Conservation (phyloP, 139 green algal species). For the Closterium sp. region DNA sequence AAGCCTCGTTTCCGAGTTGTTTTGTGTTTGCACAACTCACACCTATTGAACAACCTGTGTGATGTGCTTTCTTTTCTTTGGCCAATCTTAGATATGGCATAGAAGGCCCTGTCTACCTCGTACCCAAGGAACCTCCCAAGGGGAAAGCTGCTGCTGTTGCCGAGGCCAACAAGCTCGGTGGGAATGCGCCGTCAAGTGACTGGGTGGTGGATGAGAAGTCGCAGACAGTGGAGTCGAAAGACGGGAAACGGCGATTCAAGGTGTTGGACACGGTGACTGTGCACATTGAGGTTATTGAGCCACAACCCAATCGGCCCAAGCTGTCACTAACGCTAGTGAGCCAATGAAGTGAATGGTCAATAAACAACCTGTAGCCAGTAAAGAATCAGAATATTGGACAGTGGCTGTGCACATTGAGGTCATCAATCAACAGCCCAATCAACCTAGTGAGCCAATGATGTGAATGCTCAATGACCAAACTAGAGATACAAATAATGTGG, state of each 20-base stretch:
- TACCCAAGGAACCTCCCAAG: slow-evolving; percentile 15
- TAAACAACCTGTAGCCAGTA: neutral
- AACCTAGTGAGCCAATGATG: too few relatives aligned
- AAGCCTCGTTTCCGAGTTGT: neutral
- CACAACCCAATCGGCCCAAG: slow-evolving; percentile 37
- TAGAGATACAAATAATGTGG: too few relatives aligned
- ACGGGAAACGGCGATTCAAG: slow-evolving; percentile 13
- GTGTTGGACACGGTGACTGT: slow-evolving; percentile 55
- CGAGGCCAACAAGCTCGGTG: neutral
- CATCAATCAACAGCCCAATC: too few relatives aligned
- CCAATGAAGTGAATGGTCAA: neutral
- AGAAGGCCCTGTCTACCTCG: slow-evolving; percentile 80
- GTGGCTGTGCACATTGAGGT: too few relatives aligned
- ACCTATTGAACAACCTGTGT: neutral
- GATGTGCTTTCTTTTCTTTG: neutral
- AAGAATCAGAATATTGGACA: neutral
- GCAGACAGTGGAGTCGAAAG: slow-evolving; percentile 45
- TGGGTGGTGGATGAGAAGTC: slow-evolving; percentile 69
- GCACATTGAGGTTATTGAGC: slow-evolving; percentile 50
- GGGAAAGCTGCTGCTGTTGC: slow-evolving; percentile 40
- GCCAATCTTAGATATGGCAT: slow-evolving; percentile 77
- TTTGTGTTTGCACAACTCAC: neutral
- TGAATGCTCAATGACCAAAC: too few relatives aligned
- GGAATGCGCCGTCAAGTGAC: slow-evolving; percentile 10
- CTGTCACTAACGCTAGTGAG: slow-evolving; percentile 36